Evolutionary conservation across 1,284 basidiomycete species (phyloP).

Genomic region (Hymenochaete sp.): DNA sequence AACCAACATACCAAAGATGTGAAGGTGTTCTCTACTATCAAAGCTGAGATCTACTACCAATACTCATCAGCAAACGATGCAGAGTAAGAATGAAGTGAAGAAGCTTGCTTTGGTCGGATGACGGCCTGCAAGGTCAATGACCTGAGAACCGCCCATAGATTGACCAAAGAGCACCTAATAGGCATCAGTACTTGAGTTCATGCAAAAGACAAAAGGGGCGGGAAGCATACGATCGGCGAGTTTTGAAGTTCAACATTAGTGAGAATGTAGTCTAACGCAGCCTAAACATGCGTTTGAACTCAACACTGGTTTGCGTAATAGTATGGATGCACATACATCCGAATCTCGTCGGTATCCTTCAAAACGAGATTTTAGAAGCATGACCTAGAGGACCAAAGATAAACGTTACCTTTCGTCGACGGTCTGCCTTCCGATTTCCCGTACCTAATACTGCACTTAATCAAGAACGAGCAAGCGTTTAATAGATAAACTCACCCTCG

Average conservation of each 20-base stretch:
- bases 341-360: conserved; percentile 36
- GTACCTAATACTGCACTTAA: conserved; percentile 26
- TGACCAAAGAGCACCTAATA: conserved; percentile 39
- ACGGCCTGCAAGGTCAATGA: conserved; percentile 41
- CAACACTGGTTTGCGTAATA: background rate
- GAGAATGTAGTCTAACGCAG: conserved; percentile 39
- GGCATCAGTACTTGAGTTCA: background rate
- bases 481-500: conserved; percentile 27
- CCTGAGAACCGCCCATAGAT: conserved; percentile 51
- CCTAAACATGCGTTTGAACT: conserved; percentile 2
- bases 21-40: conserved; percentile 50
- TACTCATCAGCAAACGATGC: background rate
- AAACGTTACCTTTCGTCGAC: conserved; percentile 36
- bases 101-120: conserved; percentile 29
- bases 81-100: background rate
- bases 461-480: background rate
- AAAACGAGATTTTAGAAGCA: background rate
- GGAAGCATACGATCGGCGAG: conserved; percentile 29
- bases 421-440: conserved; percentile 38
- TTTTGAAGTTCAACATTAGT: conserved; percentile 38
- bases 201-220: background rate
- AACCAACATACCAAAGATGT: conserved; percentile 27
- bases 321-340: conserved; percentile 22
- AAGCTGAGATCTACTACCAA: conserved; percentile 22
- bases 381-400: background rate